These are phyloP conservation scores for Phytophthora idaei DNA, from an alignment of 352 stramenopile genomes.

Conservation along the genomic window DNA sequence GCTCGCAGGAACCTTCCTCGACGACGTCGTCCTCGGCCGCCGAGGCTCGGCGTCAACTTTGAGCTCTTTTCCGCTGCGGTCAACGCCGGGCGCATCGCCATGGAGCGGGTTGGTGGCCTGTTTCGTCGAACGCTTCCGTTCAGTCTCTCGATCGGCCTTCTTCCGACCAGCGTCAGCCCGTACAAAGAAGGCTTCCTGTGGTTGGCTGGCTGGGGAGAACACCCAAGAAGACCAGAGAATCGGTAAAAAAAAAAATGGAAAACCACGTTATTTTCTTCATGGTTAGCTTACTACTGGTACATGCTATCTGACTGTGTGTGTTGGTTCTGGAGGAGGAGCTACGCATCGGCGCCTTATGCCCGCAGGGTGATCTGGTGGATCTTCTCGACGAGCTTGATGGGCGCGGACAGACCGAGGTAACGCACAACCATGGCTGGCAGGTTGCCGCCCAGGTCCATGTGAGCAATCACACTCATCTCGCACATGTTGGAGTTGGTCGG, in stretches of 20 bases:
- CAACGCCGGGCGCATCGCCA: constrained; percentile 7
- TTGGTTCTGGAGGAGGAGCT: constrained; percentile 14
- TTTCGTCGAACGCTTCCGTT: constrained; percentile 22
- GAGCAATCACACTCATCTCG: constrained; percentile 69
- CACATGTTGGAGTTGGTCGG: constrained; percentile 66
- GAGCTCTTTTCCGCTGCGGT: neutral
- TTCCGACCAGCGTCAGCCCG: constrained; percentile 20
- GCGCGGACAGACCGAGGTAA: constrained; percentile 75
- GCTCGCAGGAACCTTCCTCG: neutral
- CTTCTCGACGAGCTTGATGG: constrained; percentile 87
- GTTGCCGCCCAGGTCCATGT: constrained; percentile 82
- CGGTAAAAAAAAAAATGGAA: constrained; percentile 4
- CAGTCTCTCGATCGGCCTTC: constrained; percentile 28
- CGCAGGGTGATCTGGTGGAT: constrained; percentile 49
- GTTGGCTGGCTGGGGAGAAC: neutral
- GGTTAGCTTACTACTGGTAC: constrained; percentile 36
- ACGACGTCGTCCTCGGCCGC: neutral
- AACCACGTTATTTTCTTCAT: constrained; percentile 21
- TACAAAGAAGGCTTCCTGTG: neutral
- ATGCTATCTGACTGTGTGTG: constrained; percentile 29
- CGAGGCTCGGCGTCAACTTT: neutral
- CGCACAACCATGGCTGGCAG: constrained; percentile 73
- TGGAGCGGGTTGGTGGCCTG: constrained; percentile 2
- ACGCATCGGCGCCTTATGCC: constrained; percentile 24
- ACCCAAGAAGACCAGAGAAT: neutral